These are phyloP conservation scores for Phenoliferia sp. DNA, from an alignment of 1,284 basidiomycete species.

Conservation along the genomic window DNA sequence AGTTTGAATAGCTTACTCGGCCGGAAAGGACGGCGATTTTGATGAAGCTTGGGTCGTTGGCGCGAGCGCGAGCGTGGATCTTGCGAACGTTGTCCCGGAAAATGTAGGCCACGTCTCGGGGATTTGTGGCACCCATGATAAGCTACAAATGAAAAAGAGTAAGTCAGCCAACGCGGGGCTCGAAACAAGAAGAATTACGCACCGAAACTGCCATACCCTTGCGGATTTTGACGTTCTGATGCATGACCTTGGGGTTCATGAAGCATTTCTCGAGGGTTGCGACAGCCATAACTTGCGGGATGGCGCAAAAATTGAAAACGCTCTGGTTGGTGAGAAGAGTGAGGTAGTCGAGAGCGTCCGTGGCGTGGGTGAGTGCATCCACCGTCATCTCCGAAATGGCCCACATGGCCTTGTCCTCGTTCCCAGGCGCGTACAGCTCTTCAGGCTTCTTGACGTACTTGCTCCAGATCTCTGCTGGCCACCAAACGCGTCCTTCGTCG, in stretches of 20 bases:
- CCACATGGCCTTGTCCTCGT: slow-evolving; percentile 63
- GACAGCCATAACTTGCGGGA: slow-evolving; percentile 93
- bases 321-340: slow-evolving; percentile 81
- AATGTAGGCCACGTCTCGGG: slow-evolving; percentile 82
- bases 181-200: slow-evolving; percentile 36
- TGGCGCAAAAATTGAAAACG: slow-evolving; percentile 94
- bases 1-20: slow-evolving; percentile 52
- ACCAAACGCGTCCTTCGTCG: slow-evolving; percentile 81
- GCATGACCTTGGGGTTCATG: slow-evolving; percentile 87
- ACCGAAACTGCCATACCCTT: slow-evolving; percentile 83
- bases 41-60: slow-evolving; percentile 83
- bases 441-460: slow-evolving; percentile 58
- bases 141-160: slow-evolving; percentile 52
- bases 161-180: not conserved
- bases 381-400: slow-evolving; percentile 83
- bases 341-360: slow-evolving; percentile 86
- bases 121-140: slow-evolving; percentile 85
- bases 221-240: slow-evolving; percentile 89
- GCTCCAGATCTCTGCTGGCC: slow-evolving; percentile 91
- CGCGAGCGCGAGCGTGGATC: slow-evolving; percentile 74
- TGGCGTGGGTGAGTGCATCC: slow-evolving; percentile 79
- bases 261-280: slow-evolving; percentile 88
- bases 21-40: slow-evolving; percentile 73
- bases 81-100: slow-evolving; percentile 76
- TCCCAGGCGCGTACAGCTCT: slow-evolving; percentile 48